Evolutionary conservation across 2,329 filamentous ascomycete species (phyloP), one percentile per base, ranked within the genome.

Genomic region (Penicillium concentricum): DNA sequence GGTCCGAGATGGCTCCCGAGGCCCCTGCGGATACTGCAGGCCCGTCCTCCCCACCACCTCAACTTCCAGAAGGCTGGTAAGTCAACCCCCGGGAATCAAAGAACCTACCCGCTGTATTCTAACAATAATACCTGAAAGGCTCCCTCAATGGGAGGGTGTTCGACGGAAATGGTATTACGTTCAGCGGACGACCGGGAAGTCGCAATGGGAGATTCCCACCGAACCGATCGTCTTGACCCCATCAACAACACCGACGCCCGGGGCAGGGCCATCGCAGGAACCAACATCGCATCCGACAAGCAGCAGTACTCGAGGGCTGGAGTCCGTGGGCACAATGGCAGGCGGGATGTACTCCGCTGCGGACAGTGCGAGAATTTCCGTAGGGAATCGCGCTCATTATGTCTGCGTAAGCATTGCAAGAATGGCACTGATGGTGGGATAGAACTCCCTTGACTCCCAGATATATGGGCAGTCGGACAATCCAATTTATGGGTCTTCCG

Each of bases 201-300:
- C 72, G 8, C 72, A 74, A 63, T 76, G 74, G 74, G 72, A 75
- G 8, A 63, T 76, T n/a, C 74, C 74, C 8, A 75, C 73, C 18
- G 71, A 76, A 56, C 73, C 72, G 26, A 70, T 72, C 38, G 64
- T 73, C 38, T 65, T 75, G 20, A 74, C 72, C 2, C 73, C 74
- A 7, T 71, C 69, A 18, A 70, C 68, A 10, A 70, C 69, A 16
- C 69, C 69, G 26, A 67, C 54, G 2, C 67, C 67, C 51, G 69
- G 67, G 37, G 55, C 62, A 34, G 69, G 68, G 5, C 67, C 63
- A 34, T 66, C 68, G 32, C 61, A 62, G 56, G 64, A 61, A 28
- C 69, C 69, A 22, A 61, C 61, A 2, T 66, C 63, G 20, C 63
- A 65, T 20, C 66, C 64, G 47, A 65, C 64, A 39, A 66, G 65